These are phyloP conservation scores for Rhodotorula sp. DNA, from an alignment of 1,284 basidiomycete species.

Conservation along the genomic window DNA sequence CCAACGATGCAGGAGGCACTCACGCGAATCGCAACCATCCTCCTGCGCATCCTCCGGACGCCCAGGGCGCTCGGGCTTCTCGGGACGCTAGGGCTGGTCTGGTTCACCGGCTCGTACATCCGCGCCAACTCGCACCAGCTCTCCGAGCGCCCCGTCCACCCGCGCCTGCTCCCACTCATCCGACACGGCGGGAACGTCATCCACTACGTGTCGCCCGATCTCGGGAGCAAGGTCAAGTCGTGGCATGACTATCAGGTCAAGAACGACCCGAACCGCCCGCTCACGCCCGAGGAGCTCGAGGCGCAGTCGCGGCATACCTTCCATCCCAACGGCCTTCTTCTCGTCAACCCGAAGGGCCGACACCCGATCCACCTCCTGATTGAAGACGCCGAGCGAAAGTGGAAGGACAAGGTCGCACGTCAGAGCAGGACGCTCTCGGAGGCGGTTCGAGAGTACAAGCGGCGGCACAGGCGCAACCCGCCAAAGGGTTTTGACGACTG, in stretches of 20 bases:
- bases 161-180: conserved; percentile 38
- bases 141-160: conserved; percentile 27
- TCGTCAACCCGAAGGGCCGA: conserved; percentile 40
- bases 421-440: conserved; percentile 75
- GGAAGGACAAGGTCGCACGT: conserved; percentile 63
- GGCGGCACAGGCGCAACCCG: conserved; percentile 72
- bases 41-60: conserved; percentile 19
- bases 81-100: conserved; percentile 12
- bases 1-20: neutral
- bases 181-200: conserved; percentile 32
- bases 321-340: conserved; percentile 38
- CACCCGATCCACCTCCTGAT: conserved; percentile 61
- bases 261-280: conserved; percentile 30
- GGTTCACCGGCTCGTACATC: conserved; percentile 16
- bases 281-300: conserved; percentile 36
- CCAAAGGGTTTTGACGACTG: conserved; percentile 77
- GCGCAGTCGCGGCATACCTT: conserved; percentile 35
- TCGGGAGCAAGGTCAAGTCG: conserved; percentile 31
- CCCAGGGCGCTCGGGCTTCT: conserved; percentile 7
- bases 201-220: conserved; percentile 32
- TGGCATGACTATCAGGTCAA: conserved; percentile 40
- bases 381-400: conserved; percentile 70
- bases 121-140: conserved; percentile 22
- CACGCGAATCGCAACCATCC: conserved; percentile 10
- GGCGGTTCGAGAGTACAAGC: conserved; percentile 77